phyloP scores from a whole-genome alignment of 1,139 yeast genomes.

The Suhomyces kunorum region DNA sequence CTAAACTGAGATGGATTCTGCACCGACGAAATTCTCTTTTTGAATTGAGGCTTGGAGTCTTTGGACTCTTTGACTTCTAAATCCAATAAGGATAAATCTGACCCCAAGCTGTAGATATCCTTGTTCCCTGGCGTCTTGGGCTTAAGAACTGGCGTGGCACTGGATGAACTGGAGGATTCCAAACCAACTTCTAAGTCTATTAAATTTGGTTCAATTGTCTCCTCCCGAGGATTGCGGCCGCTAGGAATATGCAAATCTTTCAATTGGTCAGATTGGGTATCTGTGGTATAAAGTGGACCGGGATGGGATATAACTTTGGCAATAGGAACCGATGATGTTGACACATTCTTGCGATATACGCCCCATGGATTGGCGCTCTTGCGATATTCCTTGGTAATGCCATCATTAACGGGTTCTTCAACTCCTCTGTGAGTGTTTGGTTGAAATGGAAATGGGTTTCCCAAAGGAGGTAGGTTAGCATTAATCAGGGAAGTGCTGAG shows the following conservation, averaged over 20 bases:
- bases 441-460: conserved; percentile 12
- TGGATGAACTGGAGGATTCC: conserved; percentile 32
- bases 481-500: neutral
- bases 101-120: conserved; percentile 17
- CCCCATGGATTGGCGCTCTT: conserved; percentile 28
- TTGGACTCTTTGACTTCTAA: conserved; percentile 29
- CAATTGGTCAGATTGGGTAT: neutral
- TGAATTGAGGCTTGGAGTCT: conserved; percentile 22
- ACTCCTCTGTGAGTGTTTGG: conserved; percentile 3
- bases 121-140: conserved; percentile 16
- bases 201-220: conserved; percentile 23
- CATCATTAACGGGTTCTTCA: neutral
- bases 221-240: conserved; percentile 5
- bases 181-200: conserved; percentile 45
- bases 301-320: conserved; percentile 10
- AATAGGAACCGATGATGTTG: conserved; percentile 8
- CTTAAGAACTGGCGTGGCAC: conserved; percentile 26
- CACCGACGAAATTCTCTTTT: conserved; percentile 34
- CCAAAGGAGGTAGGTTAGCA: neutral
- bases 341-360: conserved; percentile 15
- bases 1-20: conserved; percentile 37
- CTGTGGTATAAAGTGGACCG: neutral
- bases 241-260: conserved; percentile 2
- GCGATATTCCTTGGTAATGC: conserved; percentile 4
- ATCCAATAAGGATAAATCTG: conserved; percentile 36